Conservation (phyloP, 306 rosid genomes). For the Lathyrus tuberosus region DNA sequence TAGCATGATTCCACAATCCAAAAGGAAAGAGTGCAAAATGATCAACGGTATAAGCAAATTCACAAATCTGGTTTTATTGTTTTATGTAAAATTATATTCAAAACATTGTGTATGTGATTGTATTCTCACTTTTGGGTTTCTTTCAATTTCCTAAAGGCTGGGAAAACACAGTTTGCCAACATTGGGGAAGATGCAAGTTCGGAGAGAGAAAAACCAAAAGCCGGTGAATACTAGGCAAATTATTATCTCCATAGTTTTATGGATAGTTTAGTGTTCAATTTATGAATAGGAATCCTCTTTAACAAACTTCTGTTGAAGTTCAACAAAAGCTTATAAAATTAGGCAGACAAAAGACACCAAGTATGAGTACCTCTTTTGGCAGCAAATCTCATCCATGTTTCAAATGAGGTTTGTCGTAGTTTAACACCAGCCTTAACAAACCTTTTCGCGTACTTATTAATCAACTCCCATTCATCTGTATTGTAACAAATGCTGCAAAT, state of each 20-base stretch:
- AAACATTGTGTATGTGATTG: neutral
- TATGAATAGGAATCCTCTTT: conserved; percentile 20
- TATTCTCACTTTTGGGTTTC: conserved; percentile 20
- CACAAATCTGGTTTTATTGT: neutral
- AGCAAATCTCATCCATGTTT: conserved; percentile 77
- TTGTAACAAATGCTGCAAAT: conserved; percentile 83
- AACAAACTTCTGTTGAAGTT: conserved; percentile 17
- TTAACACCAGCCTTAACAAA: conserved; percentile 78
- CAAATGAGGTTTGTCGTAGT: conserved; percentile 71
- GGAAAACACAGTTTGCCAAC: conserved; percentile 26
- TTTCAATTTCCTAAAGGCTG: neutral
- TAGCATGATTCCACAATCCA: conserved; percentile 10
- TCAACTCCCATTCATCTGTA: conserved; percentile 69
- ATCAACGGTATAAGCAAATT: conserved; percentile 3
- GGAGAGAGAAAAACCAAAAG: conserved; percentile 24
- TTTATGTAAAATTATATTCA: neutral
- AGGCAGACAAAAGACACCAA: conserved; percentile 23
- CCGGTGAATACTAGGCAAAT: conserved; percentile 10
- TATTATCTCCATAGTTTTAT: conserved; percentile 23
- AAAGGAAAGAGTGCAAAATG: neutral
- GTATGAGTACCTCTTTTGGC: conserved; percentile 60
- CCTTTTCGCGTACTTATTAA: conserved; percentile 68
- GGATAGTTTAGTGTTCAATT: conserved; percentile 23
- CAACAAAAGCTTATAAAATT: conserved; percentile 6
- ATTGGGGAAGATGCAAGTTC: conserved; percentile 6